Conservation (phyloP, 495 filamentous ascomycete species). For the Daldinia grandis region DNA sequence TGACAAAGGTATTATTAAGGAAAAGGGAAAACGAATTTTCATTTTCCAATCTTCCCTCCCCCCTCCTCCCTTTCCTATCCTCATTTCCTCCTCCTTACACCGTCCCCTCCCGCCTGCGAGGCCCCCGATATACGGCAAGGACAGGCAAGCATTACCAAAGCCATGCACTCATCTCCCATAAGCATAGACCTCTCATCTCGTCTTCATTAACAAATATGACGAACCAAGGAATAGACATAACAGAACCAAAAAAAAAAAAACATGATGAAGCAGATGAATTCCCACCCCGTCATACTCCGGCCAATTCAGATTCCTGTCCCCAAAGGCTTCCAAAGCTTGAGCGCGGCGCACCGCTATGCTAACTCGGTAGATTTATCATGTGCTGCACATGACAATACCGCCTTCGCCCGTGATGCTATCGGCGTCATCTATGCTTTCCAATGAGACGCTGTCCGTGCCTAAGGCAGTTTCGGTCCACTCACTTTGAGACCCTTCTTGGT, state of each 20-base stretch:
- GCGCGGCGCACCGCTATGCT: background rate
- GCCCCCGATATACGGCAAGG: slow-evolving; percentile 7
- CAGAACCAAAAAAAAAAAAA: background rate
- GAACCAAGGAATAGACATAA: slow-evolving; percentile 6
- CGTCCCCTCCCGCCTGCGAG: background rate
- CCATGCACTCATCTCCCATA: slow-evolving; percentile 16
- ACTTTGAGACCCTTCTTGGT: slow-evolving; percentile 44
- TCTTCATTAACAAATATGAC: slow-evolving; percentile 1
- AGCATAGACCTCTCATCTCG: slow-evolving; percentile 3
- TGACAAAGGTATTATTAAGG: slow-evolving; percentile 1
- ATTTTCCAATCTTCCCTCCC: slow-evolving; percentile 4
- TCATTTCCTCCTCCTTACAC: slow-evolving; percentile 3
- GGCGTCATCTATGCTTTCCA: slow-evolving; percentile 39
- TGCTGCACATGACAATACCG: slow-evolving; percentile 34
- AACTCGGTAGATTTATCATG: slow-evolving; percentile 5
- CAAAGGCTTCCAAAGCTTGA: background rate
- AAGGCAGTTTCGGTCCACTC: slow-evolving; percentile 46
- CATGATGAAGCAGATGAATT: slow-evolving; percentile 7
- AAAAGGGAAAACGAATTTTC: background rate
- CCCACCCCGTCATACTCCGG: slow-evolving; percentile 11
- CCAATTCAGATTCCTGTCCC: slow-evolving; percentile 7
- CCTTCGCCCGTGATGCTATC: slow-evolving; percentile 42
- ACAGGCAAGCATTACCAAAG: slow-evolving; percentile 11
- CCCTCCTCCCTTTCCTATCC: background rate
- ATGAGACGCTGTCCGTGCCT: slow-evolving; percentile 35